phyloP scores from a whole-genome alignment of 495 filamentous ascomycete species.

The Aspergillus taichungensis region DNA sequence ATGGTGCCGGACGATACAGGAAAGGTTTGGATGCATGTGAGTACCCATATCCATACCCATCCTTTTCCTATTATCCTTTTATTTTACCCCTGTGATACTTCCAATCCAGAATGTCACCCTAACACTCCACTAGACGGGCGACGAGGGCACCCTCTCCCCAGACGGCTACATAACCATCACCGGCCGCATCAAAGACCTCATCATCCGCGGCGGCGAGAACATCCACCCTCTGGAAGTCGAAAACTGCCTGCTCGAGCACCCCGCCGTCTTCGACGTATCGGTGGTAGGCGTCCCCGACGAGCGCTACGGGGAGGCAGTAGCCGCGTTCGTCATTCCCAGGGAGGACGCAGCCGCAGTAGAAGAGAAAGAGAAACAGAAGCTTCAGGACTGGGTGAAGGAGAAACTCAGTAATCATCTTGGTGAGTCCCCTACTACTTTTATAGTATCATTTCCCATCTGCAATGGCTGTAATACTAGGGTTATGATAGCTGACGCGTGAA shows the following conservation, averaged over 20 bases:
- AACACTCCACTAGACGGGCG: slow-evolving; percentile 66
- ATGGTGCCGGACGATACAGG: slow-evolving; percentile 51
- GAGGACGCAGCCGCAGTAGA: slow-evolving; percentile 10
- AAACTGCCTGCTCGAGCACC: slow-evolving; percentile 72
- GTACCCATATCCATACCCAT: no score
- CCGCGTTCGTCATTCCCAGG: slow-evolving; percentile 63
- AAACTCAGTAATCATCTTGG: slow-evolving; percentile 67
- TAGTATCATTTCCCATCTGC: background rate
- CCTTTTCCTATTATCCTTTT: background rate
- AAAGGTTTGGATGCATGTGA: slow-evolving; percentile 61
- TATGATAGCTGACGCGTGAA: background rate
- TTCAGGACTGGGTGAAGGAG: slow-evolving; percentile 63
- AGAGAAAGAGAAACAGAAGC: slow-evolving; percentile 43
- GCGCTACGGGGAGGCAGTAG: slow-evolving; percentile 77
- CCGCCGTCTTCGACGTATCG: slow-evolving; percentile 59
- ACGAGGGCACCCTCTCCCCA: slow-evolving; percentile 81
- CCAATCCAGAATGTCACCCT: no score
- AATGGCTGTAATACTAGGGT: background rate
- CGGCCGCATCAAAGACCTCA: slow-evolving; percentile 81
- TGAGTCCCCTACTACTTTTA: slow-evolving; percentile 23
- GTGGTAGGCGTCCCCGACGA: slow-evolving; percentile 81
- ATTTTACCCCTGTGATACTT: background rate
- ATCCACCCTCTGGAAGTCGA: slow-evolving; percentile 94
- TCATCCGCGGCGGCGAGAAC: slow-evolving; percentile 92
- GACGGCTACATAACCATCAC: slow-evolving; percentile 61